Evolutionary conservation across 2,329 filamentous ascomycete species (phyloP).

Genomic region (Monilinia fructicola): DNA sequence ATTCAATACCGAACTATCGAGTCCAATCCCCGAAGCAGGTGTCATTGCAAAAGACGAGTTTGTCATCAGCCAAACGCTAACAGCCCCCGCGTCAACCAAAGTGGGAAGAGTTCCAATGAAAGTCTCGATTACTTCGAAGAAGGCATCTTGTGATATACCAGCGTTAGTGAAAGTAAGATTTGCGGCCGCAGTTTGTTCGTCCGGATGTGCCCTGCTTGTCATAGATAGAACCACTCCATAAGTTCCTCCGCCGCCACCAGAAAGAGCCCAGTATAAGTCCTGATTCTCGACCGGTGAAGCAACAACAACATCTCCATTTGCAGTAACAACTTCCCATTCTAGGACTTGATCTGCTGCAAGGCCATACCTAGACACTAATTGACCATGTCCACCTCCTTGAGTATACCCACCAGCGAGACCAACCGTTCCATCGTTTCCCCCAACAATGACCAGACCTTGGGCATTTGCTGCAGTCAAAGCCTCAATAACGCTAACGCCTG

Average conservation of each 20-base stretch:
- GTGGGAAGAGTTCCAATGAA: conserved; percentile 49
- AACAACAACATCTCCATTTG: conserved; percentile 48
- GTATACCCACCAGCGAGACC: conserved; percentile 48
- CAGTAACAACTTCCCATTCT: conserved; percentile 55
- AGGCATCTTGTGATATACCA: conserved; percentile 44
- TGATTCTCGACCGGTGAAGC: conserved; percentile 52
- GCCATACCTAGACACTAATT: conserved; percentile 52
- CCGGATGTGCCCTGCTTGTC: conserved; percentile 52
- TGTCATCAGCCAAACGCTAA: background rate
- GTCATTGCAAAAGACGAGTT: conserved; percentile 3
- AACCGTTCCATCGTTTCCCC: conserved; percentile 53
- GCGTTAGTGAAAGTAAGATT: conserved; percentile 46
- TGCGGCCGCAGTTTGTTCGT: conserved; percentile 46
- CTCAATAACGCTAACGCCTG: conserved; percentile 42
- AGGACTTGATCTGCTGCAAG: conserved; percentile 61
- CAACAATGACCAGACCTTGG: conserved; percentile 48
- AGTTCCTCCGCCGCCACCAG: conserved; percentile 54
- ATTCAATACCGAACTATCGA: background rate
- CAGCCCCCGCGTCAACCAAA: conserved; percentile 50
- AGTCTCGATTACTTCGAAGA: conserved; percentile 49
- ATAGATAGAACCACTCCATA: conserved; percentile 54
- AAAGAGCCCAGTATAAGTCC: conserved; percentile 63
- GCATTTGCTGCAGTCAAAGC: conserved; percentile 45
- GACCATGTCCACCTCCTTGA: conserved; percentile 59
- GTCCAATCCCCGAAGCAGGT: conserved; percentile 4